Evolutionary conservation across 495 filamentous ascomycete genomes (phyloP).

Genomic region (Aspergillus hancockii): DNA sequence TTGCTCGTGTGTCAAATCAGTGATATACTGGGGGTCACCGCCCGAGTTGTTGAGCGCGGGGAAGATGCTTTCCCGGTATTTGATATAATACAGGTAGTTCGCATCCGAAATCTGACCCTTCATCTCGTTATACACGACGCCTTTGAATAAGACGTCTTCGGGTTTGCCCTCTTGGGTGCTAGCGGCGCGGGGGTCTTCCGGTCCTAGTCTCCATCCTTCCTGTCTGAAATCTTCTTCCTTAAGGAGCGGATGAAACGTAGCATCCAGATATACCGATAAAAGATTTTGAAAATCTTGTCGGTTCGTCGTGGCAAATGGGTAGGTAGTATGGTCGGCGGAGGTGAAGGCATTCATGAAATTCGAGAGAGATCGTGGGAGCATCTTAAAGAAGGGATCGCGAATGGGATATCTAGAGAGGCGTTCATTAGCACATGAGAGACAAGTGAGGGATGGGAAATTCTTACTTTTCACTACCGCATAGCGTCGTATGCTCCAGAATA

Average conservation of each 20-base stretch:
- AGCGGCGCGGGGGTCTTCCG: conserved; percentile 73
- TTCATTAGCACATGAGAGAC: conserved; percentile 11
- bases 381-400: conserved; percentile 98
- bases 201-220: conserved; percentile 94
- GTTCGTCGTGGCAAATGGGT: conserved; percentile 98
- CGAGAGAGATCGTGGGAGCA: conserved; percentile 93
- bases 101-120: conserved; percentile 99
- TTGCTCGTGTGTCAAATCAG: conserved; percentile 86
- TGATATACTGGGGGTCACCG: conserved; percentile 93
- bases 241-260: conserved; percentile 84
- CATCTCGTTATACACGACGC: conserved; percentile 99
- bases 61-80: conserved; percentile 91
- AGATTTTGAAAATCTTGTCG: conserved; percentile 92
- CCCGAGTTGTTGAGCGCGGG: conserved; percentile 94
- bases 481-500: conserved; percentile 94
- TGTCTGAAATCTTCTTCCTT: conserved; percentile 91
- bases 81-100: conserved; percentile 91
- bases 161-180: conserved; percentile 35
- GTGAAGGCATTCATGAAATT: conserved; percentile 99
- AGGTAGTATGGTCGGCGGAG: conserved; percentile 93
- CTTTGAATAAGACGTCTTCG: conserved; percentile 83
- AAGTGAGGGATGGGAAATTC: conserved; percentile 11
- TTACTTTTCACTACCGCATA: conserved; percentile 96
- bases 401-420: conserved; percentile 72
- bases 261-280: conserved; percentile 94